Percentiles rank a stretch among this genome's conserved stretches.
These are phyloP conservation scores for Lippia alba DNA, from an alignment of 305 asterid genomes.

Conservation along the genomic window DNA sequence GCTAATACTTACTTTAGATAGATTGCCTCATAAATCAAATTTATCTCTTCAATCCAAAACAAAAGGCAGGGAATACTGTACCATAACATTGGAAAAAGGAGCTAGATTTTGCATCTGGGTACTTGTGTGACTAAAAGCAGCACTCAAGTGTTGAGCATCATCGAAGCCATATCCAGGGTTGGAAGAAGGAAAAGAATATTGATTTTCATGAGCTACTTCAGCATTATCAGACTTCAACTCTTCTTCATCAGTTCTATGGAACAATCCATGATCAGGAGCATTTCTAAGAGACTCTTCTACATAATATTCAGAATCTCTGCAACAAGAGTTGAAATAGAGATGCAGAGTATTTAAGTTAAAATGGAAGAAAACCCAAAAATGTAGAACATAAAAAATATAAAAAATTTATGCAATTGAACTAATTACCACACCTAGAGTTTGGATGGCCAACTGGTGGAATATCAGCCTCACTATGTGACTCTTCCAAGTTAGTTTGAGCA, in stretches of 20 bases:
- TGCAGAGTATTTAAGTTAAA: conserved; percentile 10
- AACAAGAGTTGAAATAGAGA: conserved; percentile 27
- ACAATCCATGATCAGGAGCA: conserved; percentile 69
- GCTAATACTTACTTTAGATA: not conserved
- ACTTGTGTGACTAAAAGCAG: conserved; percentile 60
- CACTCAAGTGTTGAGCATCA: conserved; percentile 63
- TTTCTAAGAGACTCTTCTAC: conserved; percentile 71
- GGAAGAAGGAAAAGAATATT: conserved; percentile 72
- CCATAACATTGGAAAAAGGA: conserved; percentile 73
- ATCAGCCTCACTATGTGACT: conserved; percentile 52
- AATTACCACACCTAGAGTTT: conserved; percentile 58
- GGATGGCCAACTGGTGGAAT: conserved; percentile 58
- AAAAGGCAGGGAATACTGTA: conserved; percentile 35
- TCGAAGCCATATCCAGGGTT: conserved; percentile 68
- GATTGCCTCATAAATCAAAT: conserved; percentile 6
- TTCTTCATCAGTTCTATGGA: conserved; percentile 67
- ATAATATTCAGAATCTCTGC: conserved; percentile 80
- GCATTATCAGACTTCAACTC: conserved; percentile 69
- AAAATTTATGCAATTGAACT: conserved; percentile 8
- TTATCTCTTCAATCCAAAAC: conserved; percentile 2
- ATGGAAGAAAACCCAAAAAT: conserved; percentile 9
- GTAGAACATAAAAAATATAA: conserved; percentile 2
- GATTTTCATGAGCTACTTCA: conserved; percentile 63
- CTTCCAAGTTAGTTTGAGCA: conserved; percentile 58
- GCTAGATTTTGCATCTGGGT: conserved; percentile 78